Evolutionary conservation across 371 early-diverging fungal species (phyloP).

Genomic region (Actinomucor elegans): DNA sequence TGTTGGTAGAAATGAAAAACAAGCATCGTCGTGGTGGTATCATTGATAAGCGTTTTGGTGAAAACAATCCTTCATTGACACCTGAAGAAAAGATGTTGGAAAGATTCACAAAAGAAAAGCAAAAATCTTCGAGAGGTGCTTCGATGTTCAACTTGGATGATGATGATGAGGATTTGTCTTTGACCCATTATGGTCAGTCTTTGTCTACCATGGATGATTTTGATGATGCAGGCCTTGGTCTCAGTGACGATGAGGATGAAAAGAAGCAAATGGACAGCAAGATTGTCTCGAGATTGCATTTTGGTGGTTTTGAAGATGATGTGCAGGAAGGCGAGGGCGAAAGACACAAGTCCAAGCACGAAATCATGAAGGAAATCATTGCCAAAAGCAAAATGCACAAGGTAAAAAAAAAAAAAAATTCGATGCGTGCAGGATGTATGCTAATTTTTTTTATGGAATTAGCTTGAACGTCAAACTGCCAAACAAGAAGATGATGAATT

Average conservation of each 20-base stretch:
- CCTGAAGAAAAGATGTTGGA: constrained; percentile 95
- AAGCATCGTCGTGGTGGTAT: constrained; percentile 75
- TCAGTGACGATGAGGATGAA: constrained; percentile 68
- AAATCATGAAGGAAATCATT: constrained; percentile 96
- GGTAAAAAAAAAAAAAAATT: constrained; percentile 11
- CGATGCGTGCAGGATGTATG: neutral
- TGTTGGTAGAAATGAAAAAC: constrained; percentile 74
- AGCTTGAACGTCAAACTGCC: constrained; percentile 80
- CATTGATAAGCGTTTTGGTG: constrained; percentile 94
- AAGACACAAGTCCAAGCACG: constrained; percentile 78
- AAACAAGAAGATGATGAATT: constrained; percentile 82
- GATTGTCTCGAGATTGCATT: constrained; percentile 76
- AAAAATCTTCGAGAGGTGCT: constrained; percentile 29
- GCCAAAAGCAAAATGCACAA: constrained; percentile 95
- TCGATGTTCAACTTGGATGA: constrained; percentile 84
- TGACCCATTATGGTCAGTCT: constrained; percentile 94
- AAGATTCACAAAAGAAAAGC: constrained; percentile 88
- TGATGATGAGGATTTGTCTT: constrained; percentile 51
- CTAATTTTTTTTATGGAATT: neutral
- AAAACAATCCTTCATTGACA: constrained; percentile 83
- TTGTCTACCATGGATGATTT: constrained; percentile 83
- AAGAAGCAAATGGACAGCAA: constrained; percentile 58
- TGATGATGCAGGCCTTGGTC: constrained; percentile 63
- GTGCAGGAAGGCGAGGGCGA: constrained; percentile 44
- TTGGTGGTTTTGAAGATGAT: constrained; percentile 84